Evolutionary conservation across 2,329 filamentous ascomycete species (phyloP), one percentile per base, ranked within the genome.

Genomic region (Ceratocystis cubensis): DNA sequence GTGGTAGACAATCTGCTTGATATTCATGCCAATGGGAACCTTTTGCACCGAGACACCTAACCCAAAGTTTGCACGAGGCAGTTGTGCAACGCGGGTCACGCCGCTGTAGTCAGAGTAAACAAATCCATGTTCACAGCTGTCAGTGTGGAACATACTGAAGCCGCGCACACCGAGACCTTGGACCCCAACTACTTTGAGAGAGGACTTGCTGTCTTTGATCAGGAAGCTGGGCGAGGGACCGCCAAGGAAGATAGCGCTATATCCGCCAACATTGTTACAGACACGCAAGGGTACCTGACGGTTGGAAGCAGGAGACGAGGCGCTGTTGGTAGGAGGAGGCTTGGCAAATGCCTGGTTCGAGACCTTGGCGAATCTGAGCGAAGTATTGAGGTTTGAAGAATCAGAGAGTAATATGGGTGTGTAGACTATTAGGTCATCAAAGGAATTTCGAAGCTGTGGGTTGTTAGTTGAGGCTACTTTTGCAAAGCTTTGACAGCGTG

Each of bases 361-460:
- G 0, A 88, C 76, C 74, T 96, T 96, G 66, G 87, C 80, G 75
- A 96, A 96, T 65, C 85, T 83, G 10, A 96, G 77, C 6, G 81
- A 82, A 28, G 78, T 76, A 0, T 81, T 77, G 70, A 87, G 81
- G 5, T 79, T 75, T 33, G 76, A 70, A 66, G 71, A 73, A 48
- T 73, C 76, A 69, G 83, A 80, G 71, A 91, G 88, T 1, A 25
- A 62, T 1, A 68, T 53, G 2, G 93, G 91, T 73, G 94, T 86
- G 73, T 97, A 99, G 59, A 97, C 82, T 10, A 88, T 88, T 44
- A 97, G 78, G 72, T 97, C 92, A 70, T 96, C 88, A 68, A 84
- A 87, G 8, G 83, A 81, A 62, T 90, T 90, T 63, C 93, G 88
- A 33, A 92, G 78, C 65, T 66, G 50, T 37, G 65, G 28, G 7